Evolutionary conservation across 306 rosid genomes (phyloP).

Genomic region (Quercus rubra): DNA sequence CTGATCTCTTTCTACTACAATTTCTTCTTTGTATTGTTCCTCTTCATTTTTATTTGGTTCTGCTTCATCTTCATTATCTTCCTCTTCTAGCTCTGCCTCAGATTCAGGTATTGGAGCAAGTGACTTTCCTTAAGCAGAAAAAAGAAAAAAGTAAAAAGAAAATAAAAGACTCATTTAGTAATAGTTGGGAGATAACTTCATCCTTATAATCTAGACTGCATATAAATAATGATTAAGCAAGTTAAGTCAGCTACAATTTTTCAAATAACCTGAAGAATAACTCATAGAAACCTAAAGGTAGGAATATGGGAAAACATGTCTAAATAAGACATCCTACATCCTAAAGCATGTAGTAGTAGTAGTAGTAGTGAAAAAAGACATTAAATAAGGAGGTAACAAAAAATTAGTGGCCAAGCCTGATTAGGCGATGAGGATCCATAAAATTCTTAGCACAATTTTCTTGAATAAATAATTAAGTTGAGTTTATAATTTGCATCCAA

Average conservation of each 20-base stretch:
- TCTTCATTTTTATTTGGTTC: constrained; percentile 23
- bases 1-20: constrained; percentile 29
- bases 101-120: constrained; percentile 97
- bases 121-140: constrained; percentile 86
- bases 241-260: not conserved
- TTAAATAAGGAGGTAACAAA: not conserved
- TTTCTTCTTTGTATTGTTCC: constrained; percentile 28
- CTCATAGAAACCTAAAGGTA: not conserved
- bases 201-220: constrained; percentile 14
- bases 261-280: not conserved
- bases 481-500: not conserved
- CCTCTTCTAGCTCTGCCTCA: constrained; percentile 82
- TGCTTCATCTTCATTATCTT: constrained; percentile 40
- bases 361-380: not conserved
- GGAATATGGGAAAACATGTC: not conserved
- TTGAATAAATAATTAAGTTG: not conserved
- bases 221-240: not conserved
- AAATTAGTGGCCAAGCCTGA: not conserved
- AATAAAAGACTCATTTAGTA: constrained; percentile 32
- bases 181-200: constrained; percentile 21
- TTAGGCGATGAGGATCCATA: not conserved
- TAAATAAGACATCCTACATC: not conserved
- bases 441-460: not conserved
- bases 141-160: constrained; percentile 23
- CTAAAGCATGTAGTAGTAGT: not conserved